Base-by-base conservation (phyloP, 2,329 filamentous ascomycete genomes). In the Fusarium haematococcum region DNA sequence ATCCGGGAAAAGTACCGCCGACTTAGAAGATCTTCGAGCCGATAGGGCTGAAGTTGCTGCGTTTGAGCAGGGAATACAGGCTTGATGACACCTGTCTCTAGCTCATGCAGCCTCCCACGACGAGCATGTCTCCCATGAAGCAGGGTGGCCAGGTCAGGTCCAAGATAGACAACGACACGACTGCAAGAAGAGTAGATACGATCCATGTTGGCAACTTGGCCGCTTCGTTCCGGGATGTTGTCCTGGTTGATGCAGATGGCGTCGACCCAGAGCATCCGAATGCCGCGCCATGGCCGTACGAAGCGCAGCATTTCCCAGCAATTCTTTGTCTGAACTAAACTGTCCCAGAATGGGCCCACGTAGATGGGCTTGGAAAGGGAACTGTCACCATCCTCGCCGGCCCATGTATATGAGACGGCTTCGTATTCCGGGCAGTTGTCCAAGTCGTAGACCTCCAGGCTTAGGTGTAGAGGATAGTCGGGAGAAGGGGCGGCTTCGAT, bases 191-290 rank as follows among this genome's bases (percentile, higher is more conserved):
- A 48, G 32, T 65, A 65, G 8, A 65, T 65, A 6, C 27, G n/a
- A 0, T 33, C n/a, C 63, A 65, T 65, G 8, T 39, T 50, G 8
- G 32, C 35, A 16, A 65, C 63, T 11, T 65, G 63, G 6, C 20
- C 23, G 32, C 10, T 33, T 1, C 63, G 30, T 11, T 65, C 63
- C 1, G 16, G 16, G 8, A 41, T 8, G 8, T 48, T 16, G 7
- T 18, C 30, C 11, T 65, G 52, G 25, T 65, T 65, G 16, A 60
- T 60, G 32, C 63, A 65, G n/a, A 65, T 23, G 4, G 63, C 54
- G n/a, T 65, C 63, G 5, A 65, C 41, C 63, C 52, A 65, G 2
- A 65, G 48, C 14, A 65, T 48, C 18, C 52, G 25, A 14, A 13
- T 33, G 8, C 63, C 63, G 4, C 54, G 58, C 9, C 13, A 4